Conservation (phyloP, 2,329 filamentous ascomycete species). For the Endoconidiophora polonica region DNA sequence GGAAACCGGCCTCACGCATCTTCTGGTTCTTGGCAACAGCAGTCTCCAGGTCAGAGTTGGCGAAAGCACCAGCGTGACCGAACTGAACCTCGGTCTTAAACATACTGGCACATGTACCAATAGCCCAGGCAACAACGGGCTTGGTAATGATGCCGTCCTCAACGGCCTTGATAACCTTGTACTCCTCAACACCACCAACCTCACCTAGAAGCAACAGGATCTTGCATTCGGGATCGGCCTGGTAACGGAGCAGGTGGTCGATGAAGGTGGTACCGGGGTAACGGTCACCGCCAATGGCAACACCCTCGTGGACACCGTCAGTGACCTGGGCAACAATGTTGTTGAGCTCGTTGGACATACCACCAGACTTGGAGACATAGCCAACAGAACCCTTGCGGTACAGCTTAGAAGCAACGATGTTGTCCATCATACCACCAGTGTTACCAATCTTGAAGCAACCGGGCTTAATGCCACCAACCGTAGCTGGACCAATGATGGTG, state of each 20-base stretch:
- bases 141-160: conserved; percentile 91
- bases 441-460: conserved; percentile 99
- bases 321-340: conserved; percentile 96
- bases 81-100: conserved; percentile 99
- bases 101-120: conserved; percentile 98
- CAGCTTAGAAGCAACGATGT: conserved; percentile 98
- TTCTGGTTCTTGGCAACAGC: conserved; percentile 91
- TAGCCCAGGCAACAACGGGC: conserved; percentile 97
- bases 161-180: conserved; percentile 96
- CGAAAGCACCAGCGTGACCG: conserved; percentile 94
- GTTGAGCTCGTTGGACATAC: conserved; percentile 99
- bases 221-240: conserved; percentile 95
- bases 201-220: conserved; percentile 91
- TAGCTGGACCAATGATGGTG: conserved; percentile 96
- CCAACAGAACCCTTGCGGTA: conserved; percentile 98
- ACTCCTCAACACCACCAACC: conserved; percentile 98
- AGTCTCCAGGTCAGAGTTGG: conserved; percentile 98
- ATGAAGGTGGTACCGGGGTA: conserved; percentile 99
- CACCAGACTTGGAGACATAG: conserved; percentile 99
- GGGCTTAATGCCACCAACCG: conserved; percentile 97
- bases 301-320: conserved; percentile 96
- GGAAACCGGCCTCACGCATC: conserved; percentile 89
- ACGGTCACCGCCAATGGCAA: conserved; percentile 97
- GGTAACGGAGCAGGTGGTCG: conserved; percentile 91
- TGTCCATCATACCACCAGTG: conserved; percentile 99